Evolutionary conservation across 148 eudicot genomes (phyloP).

Genomic region (Chenopodium formosanum): DNA sequence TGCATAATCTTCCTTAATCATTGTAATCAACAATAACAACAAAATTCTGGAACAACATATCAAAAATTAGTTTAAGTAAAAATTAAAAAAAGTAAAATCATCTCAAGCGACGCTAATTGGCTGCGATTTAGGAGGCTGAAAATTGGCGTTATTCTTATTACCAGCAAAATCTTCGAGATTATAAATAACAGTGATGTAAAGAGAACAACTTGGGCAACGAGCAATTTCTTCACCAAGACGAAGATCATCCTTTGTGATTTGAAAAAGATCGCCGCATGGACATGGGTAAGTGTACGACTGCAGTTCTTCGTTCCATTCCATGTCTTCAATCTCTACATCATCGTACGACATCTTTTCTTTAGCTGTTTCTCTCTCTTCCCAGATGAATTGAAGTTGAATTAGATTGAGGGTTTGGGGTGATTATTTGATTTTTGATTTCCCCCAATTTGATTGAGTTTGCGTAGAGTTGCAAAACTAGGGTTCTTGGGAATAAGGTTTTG

Average conservation of each 20-base stretch:
- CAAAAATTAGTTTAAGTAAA: too few relatives aligned
- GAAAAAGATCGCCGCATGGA: slow-evolving; percentile 87
- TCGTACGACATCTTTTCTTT: slow-evolving; percentile 73
- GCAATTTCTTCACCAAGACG: slow-evolving; percentile 91
- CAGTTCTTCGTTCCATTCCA: slow-evolving; percentile 94
- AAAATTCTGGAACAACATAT: too few relatives aligned
- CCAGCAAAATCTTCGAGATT: slow-evolving; percentile 73
- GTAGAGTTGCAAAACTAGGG: background rate
- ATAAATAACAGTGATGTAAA: slow-evolving; percentile 80
- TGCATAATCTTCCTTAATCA: too few relatives aligned
- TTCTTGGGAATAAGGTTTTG: background rate
- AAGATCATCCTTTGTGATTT: slow-evolving; percentile 77
- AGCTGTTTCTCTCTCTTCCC: background rate
- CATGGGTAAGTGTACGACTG: slow-evolving; percentile 82
- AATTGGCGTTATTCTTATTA: slow-evolving; percentile 24
- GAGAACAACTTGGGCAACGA: slow-evolving; percentile 90
- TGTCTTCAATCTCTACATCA: slow-evolving; percentile 95
- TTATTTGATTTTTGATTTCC: background rate
- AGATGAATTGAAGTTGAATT: too few relatives aligned
- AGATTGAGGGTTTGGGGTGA: too few relatives aligned
- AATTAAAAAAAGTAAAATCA: too few relatives aligned
- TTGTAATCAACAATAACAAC: too few relatives aligned
- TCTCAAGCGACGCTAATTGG: slow-evolving; percentile 61
- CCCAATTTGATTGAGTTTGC: background rate
- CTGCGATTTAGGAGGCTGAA: slow-evolving; percentile 51